phyloP scores from a whole-genome alignment of 441 rosid genomes.

The Viola pubescens region DNA sequence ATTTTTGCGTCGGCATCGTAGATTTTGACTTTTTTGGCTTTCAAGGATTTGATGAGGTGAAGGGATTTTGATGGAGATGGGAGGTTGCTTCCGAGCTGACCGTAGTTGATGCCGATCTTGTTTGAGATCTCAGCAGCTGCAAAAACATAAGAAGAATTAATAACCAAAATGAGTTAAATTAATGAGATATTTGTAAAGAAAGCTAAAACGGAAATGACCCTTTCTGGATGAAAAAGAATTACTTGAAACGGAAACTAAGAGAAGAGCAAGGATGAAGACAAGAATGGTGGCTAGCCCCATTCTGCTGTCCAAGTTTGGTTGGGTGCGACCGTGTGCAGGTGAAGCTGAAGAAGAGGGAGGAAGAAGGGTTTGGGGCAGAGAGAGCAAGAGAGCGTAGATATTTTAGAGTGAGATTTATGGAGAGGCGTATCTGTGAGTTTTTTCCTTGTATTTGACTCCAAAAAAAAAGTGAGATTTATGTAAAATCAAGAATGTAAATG shows the following conservation, averaged over 20 bases:
- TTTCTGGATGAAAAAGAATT: slow-evolving; percentile 5
- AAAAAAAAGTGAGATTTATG: no score
- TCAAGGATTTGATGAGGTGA: slow-evolving; percentile 52
- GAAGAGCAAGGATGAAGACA: slow-evolving; percentile 28
- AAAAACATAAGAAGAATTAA: not conserved
- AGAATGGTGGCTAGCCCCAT: slow-evolving; percentile 24
- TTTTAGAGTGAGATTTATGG: not conserved
- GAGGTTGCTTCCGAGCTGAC: slow-evolving; percentile 72
- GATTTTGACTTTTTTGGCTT: slow-evolving; percentile 66
- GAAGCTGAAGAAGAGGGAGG: not conserved
- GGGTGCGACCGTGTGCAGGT: not conserved
- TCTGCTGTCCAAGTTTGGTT: slow-evolving; percentile 1
- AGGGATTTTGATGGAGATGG: slow-evolving; percentile 53
- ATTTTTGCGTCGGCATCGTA: slow-evolving; percentile 68
- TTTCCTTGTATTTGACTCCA: no score
- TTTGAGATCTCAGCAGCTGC: slow-evolving; percentile 60
- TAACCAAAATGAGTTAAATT: no score
- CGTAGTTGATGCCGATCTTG: slow-evolving; percentile 68
- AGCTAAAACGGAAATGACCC: not conserved
- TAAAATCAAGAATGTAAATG: no score
- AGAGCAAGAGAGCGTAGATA: not conserved
- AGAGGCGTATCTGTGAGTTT: not conserved
- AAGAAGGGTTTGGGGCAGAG: not conserved
- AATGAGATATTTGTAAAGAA: not conserved
- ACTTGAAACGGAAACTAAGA: slow-evolving; percentile 33